Conservation (phyloP, 169 alveolate species). For the Cryptosporidium meleagridis region DNA sequence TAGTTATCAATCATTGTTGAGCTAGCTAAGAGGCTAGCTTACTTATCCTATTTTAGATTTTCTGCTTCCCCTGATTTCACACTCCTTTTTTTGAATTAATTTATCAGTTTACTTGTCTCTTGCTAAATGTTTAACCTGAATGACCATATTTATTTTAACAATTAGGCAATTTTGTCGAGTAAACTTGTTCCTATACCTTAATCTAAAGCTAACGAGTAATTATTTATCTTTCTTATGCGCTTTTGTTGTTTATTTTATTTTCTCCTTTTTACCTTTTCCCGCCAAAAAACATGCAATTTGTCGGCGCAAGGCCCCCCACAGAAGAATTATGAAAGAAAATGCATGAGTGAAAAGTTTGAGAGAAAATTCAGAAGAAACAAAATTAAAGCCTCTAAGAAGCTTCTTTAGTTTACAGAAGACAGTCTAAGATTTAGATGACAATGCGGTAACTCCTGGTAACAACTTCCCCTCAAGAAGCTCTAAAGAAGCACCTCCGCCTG, state of each 20-base stretch:
- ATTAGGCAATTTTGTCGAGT: too few species aligned
- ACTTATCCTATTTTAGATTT: too few species aligned
- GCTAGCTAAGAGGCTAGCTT: neutral
- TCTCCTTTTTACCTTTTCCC: neutral
- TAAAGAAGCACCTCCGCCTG: conserved; percentile 99
- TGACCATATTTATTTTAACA: neutral
- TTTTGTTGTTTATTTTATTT: too few species aligned
- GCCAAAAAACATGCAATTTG: neutral
- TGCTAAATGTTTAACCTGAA: neutral
- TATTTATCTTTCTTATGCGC: neutral
- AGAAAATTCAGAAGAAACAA: neutral
- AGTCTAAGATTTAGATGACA: conserved; percentile 79
- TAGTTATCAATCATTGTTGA: neutral
- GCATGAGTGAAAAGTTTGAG: neutral
- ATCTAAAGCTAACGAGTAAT: too few species aligned
- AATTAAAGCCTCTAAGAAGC: neutral
- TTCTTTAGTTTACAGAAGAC: neutral
- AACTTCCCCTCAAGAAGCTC: conserved; percentile 97
- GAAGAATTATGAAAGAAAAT: too few species aligned
- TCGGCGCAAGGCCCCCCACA: neutral
- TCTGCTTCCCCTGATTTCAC: neutral
- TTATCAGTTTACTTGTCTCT: too few species aligned
- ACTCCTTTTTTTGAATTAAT: neutral
- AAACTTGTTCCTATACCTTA: neutral
- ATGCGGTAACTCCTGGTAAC: conserved; percentile 95